A percentile compares a stretch with the other conserved stretches of the same genome.
phyloP scores from a whole-genome alignment of 2,329 filamentous ascomycete species.

The Aspergillus aculeatus region DNA sequence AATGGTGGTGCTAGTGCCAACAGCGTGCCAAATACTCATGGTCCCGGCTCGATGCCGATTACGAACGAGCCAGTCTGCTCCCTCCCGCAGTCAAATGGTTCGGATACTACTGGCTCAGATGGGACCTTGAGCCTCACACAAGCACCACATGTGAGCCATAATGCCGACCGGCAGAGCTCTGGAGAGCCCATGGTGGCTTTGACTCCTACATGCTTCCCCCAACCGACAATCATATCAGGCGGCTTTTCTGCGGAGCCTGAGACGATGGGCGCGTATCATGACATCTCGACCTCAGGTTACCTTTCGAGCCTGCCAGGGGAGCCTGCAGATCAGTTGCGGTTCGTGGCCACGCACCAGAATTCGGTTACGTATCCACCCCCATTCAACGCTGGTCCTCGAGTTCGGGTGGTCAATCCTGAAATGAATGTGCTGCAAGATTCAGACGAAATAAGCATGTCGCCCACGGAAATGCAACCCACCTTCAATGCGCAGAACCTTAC shows the following conservation, averaged over 20 bases:
- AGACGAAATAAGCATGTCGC: slow-evolving; percentile 25
- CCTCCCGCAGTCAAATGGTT: slow-evolving; percentile 11
- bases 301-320: slow-evolving; percentile 17
- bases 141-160: slow-evolving; percentile 9
- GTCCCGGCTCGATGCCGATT: slow-evolving; percentile 8
- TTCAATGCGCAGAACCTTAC: slow-evolving; percentile 24
- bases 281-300: slow-evolving; percentile 12
- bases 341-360: slow-evolving; percentile 29
- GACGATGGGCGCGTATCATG: slow-evolving; percentile 22
- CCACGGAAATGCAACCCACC: slow-evolving; percentile 21
- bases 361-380: slow-evolving; percentile 36
- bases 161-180: slow-evolving; percentile 4
- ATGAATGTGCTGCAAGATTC: slow-evolving; percentile 23
- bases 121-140: slow-evolving; percentile 14
- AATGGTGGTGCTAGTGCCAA: slow-evolving; percentile 11
- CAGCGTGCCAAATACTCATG: slow-evolving; percentile 9
- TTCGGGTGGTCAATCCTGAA: slow-evolving; percentile 20
- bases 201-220: slow-evolving; percentile 15
- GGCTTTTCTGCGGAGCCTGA: slow-evolving; percentile 30
- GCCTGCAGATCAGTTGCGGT: slow-evolving; percentile 16
- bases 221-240: slow-evolving; percentile 25
- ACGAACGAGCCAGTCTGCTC: slow-evolving; percentile 8
- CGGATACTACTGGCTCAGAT: slow-evolving; percentile 4
- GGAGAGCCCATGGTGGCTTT: slow-evolving; percentile 14
- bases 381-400: slow-evolving; percentile 29